Conservation (phyloP, 2,329 filamentous ascomycete species). For the Biscogniauxia sp. region DNA sequence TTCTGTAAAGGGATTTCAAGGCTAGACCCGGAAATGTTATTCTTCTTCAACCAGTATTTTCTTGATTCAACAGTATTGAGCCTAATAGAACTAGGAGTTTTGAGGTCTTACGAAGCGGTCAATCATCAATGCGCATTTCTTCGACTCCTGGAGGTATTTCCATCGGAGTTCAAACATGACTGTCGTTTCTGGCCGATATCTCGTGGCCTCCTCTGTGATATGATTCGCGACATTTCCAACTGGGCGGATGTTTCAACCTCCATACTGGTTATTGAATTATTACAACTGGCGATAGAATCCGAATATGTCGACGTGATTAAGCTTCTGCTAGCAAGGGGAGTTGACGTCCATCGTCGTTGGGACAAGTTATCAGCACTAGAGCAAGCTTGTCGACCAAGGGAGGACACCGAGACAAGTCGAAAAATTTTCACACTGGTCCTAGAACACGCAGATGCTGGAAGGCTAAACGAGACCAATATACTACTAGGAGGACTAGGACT, state of each 20-base stretch:
- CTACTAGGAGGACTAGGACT: neutral
- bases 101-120: neutral
- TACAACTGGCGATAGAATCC: neutral
- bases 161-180: neutral
- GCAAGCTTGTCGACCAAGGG: neutral
- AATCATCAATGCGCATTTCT: neutral
- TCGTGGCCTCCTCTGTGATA: neutral
- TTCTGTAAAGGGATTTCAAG: neutral
- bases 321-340: neutral
- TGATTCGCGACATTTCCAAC: neutral
- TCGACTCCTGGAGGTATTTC: neutral
- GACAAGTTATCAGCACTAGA: neutral
- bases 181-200: neutral
- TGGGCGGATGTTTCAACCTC: neutral
- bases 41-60: neutral
- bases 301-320: neutral
- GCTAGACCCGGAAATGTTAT: no score
- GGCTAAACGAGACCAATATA: conserved; percentile 1
- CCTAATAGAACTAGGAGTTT: neutral
- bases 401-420: neutral
- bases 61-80: neutral
- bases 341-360: neutral
- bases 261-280: neutral
- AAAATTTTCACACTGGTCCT: neutral
- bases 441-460: neutral